Evolutionary conservation across 257 asterid species (phyloP).

Genomic region (Solanum dulcamara): DNA sequence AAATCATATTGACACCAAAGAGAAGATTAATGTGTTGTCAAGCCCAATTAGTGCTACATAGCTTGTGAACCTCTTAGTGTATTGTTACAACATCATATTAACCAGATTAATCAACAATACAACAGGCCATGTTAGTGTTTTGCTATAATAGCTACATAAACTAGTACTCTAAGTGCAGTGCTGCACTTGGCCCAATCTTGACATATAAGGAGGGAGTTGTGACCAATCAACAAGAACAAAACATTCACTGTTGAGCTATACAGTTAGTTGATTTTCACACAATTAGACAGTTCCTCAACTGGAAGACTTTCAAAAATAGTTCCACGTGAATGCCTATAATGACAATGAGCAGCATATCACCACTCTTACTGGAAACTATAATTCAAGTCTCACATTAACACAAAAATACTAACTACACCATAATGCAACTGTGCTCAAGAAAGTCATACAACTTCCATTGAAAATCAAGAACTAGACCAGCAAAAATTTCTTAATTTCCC

Average conservation of each 20-base stretch:
- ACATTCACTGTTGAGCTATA: not conserved
- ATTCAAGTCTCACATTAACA: not conserved
- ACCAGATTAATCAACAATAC: not conserved
- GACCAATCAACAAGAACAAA: not conserved
- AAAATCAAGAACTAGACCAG: not conserved
- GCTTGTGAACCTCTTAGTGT: not conserved
- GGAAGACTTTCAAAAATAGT: not conserved
- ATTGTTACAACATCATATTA: not conserved
- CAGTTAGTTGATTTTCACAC: not conserved
- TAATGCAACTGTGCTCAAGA: not conserved
- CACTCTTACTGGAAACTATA: not conserved
- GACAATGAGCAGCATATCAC: not conserved
- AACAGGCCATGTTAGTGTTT: not conserved
- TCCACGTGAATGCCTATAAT: not conserved
- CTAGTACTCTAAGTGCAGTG: not conserved
- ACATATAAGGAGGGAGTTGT: not conserved
- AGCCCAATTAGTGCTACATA: not conserved
- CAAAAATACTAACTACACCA: not conserved
- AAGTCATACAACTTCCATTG: not conserved
- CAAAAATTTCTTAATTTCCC: not conserved
- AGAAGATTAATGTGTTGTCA: not conserved
- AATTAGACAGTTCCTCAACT: not conserved
- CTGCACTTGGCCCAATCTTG: not conserved
- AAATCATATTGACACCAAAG: not conserved
- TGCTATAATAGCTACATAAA: not conserved